These are phyloP conservation scores for Tylopilus sp. DNA, from an alignment of 768 basidiomycete species.

Conservation along the genomic window DNA sequence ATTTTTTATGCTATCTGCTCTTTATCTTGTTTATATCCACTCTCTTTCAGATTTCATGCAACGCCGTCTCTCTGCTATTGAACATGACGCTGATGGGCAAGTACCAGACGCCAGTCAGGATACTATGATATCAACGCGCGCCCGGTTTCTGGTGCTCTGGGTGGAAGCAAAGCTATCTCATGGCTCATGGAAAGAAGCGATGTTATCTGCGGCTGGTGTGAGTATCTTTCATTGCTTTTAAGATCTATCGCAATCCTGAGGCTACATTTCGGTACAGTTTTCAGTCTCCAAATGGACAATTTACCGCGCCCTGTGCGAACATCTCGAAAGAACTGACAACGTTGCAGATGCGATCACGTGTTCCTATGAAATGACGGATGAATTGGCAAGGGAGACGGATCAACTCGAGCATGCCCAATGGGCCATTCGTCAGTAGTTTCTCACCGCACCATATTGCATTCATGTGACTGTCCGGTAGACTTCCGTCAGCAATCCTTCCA, in stretches of 20 bases:
- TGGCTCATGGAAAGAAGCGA: not conserved
- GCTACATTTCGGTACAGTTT: not conserved
- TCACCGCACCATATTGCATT: not conserved
- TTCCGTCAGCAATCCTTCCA: not conserved
- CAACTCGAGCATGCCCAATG: not conserved
- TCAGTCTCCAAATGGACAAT: not conserved
- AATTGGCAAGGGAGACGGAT: not conserved
- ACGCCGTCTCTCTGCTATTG: no score
- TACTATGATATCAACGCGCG: no score
- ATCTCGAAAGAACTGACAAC: not conserved
- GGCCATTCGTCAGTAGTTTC: not conserved
- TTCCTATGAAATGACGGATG: not conserved
- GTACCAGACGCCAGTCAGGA: no score
- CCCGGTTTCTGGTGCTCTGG: not conserved
- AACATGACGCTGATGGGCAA: no score
- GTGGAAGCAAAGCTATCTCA: not conserved
- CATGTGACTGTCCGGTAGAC: not conserved
- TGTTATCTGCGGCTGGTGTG: not conserved
- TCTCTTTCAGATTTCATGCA: no score
- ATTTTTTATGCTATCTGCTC: no score
- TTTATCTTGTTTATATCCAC: no score
- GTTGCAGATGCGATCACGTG: not conserved
- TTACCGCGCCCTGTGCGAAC: not conserved
- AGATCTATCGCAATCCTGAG: not conserved
- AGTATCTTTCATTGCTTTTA: not conserved